Evolutionary conservation across 179 eudicot genomes (phyloP).

Genomic region (Beta macrorhiza): DNA sequence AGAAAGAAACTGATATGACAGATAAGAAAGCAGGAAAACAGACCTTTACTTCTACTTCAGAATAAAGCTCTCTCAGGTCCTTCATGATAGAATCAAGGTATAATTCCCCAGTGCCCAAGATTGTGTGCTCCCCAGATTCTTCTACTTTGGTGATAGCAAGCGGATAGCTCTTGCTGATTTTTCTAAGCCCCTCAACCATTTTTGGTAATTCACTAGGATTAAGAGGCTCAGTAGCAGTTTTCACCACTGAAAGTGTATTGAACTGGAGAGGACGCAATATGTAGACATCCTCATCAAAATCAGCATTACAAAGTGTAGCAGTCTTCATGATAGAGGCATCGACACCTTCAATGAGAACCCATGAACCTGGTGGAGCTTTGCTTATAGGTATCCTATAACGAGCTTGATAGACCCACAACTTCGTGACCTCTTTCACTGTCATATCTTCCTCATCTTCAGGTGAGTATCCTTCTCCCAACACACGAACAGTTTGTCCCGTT

Average conservation of each 20-base stretch:
- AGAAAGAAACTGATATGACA: background rate
- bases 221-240: constrained; percentile 97
- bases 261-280: constrained; percentile 94
- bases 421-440: constrained; percentile 94
- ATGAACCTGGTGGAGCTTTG: constrained; percentile 98
- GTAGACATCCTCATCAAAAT: constrained; percentile 78
- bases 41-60: constrained; percentile 99
- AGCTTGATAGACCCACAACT: constrained; percentile 97
- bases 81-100: constrained; percentile 99
- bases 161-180: constrained; percentile 98
- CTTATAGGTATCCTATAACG: constrained; percentile 93
- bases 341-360: constrained; percentile 99
- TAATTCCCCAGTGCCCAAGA: constrained; percentile 93
- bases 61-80: constrained; percentile 95
- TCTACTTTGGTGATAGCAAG: constrained; percentile 98
- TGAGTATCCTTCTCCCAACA: constrained; percentile 97
- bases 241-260: constrained; percentile 97
- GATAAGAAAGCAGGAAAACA: background rate
- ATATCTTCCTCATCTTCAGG: constrained; percentile 99
- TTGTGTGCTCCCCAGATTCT: constrained; percentile 98
- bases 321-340: constrained; percentile 99
- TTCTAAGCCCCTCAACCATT: constrained; percentile 98
- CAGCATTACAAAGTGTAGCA: constrained; percentile 80
- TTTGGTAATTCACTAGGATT: constrained; percentile 98
- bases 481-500: constrained; percentile 92